Conservation (phyloP, 1,284 basidiomycete species). For the Irpex sp. region DNA sequence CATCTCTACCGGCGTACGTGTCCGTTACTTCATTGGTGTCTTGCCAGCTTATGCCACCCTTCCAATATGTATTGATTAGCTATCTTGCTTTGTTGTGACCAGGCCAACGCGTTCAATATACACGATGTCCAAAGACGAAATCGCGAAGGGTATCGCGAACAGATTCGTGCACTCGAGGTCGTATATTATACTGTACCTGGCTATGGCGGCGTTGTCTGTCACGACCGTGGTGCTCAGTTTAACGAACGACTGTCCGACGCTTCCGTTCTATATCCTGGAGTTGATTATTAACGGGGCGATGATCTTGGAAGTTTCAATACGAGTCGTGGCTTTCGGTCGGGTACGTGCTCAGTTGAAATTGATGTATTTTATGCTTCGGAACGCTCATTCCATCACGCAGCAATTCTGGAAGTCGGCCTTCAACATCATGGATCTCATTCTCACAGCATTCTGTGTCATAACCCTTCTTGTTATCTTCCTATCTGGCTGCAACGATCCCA, state of each 20-base stretch:
- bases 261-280: slow-evolving; percentile 88
- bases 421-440: slow-evolving; percentile 83
- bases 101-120: slow-evolving; percentile 78
- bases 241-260: slow-evolving; percentile 71
- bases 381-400: slow-evolving; percentile 36
- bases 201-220: slow-evolving; percentile 86
- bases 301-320: slow-evolving; percentile 88
- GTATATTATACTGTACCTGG: slow-evolving; percentile 84
- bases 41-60: slow-evolving; percentile 24
- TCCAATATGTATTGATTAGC: slow-evolving; percentile 14
- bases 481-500: slow-evolving; percentile 70
- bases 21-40: slow-evolving; percentile 10
- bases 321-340: slow-evolving; percentile 87
- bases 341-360: slow-evolving; percentile 44
- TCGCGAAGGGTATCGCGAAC: slow-evolving; percentile 78
- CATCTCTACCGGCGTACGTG: slow-evolving; percentile 26
- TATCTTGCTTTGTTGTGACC: slow-evolving; percentile 18
- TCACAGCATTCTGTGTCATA: slow-evolving; percentile 83
- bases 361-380: background rate
- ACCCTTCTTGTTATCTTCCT: slow-evolving; percentile 86
- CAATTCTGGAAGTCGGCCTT: slow-evolving; percentile 95
- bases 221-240: slow-evolving; percentile 89
- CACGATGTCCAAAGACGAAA: slow-evolving; percentile 74
- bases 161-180: slow-evolving; percentile 80
- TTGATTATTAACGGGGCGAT: slow-evolving; percentile 88